Percentiles rank a stretch among this genome's conserved stretches.
phyloP scores from a whole-genome alignment of 2,329 filamentous ascomycete species.

The Colletotrichum brevisporum region DNA sequence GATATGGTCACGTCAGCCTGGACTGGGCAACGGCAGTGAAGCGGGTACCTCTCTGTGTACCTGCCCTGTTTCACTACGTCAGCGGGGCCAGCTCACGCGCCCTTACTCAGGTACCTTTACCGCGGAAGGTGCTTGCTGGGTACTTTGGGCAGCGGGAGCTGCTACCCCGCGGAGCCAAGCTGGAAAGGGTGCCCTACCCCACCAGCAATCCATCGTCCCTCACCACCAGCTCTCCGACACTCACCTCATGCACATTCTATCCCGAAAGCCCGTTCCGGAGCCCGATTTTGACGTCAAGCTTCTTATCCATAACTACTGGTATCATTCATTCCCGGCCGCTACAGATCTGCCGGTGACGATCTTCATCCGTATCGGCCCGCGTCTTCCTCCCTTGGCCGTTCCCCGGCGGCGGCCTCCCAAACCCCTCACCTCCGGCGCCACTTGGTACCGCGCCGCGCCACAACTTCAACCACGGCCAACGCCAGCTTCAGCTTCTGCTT shows the following conservation, averaged over 20 bases:
- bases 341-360: neutral
- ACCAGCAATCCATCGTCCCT: slow-evolving; percentile 32
- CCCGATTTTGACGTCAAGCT: slow-evolving; percentile 10
- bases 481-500: neutral
- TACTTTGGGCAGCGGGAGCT: neutral
- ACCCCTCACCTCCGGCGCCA: slow-evolving; percentile 33
- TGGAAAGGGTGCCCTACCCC: slow-evolving; percentile 28
- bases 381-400: neutral
- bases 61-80: slow-evolving; percentile 30
- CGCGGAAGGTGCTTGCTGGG: no score
- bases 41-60: neutral
- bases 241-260: slow-evolving; percentile 26
- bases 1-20: neutral
- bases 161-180: slow-evolving; percentile 33
- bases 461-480: neutral
- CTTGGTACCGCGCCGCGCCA: slow-evolving; percentile 6
- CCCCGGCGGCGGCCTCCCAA: slow-evolving; percentile 12
- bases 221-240: slow-evolving; percentile 15
- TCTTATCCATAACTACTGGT: neutral
- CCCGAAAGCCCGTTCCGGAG: slow-evolving; percentile 31
- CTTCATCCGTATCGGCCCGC: neutral
- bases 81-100: slow-evolving; percentile 28
- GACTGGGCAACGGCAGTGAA: slow-evolving; percentile 8
- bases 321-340: neutral
- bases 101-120: neutral